These are phyloP conservation scores for Fermentozyma sake DNA, from an alignment of 1,139 yeast species.

Conservation along the genomic window DNA sequence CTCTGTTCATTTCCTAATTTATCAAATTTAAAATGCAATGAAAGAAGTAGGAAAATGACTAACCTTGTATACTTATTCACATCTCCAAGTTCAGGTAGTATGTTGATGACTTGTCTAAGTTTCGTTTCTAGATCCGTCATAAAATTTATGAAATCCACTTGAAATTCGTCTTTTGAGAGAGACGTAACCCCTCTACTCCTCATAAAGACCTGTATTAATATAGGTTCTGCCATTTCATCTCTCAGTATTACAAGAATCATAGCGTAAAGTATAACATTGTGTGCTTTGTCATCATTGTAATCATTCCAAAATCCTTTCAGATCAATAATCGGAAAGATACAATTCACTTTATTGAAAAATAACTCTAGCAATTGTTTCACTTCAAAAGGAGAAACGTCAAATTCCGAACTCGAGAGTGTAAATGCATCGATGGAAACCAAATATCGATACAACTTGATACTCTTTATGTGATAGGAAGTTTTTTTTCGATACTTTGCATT, in stretches of 20 bases:
- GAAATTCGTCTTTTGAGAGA: slow-evolving; percentile 7
- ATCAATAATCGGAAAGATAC: slow-evolving; percentile 30
- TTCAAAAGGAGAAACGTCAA: slow-evolving; percentile 18
- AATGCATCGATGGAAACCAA: slow-evolving; percentile 29
- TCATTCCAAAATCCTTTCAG: slow-evolving; percentile 27
- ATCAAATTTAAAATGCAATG: slow-evolving; percentile 26
- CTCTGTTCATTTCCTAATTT: slow-evolving; percentile 33
- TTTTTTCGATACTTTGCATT: no score
- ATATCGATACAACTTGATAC: slow-evolving; percentile 15
- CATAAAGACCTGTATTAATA: slow-evolving; percentile 18
- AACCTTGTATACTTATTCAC: slow-evolving; percentile 29
- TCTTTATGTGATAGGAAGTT: no score
- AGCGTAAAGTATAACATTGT: slow-evolving; percentile 22
- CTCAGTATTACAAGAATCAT: slow-evolving; percentile 26
- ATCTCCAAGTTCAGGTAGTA: slow-evolving; percentile 36
- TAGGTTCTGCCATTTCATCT: slow-evolving; percentile 26
- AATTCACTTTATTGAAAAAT: slow-evolving; percentile 30
- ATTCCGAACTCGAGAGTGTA: slow-evolving; percentile 24
- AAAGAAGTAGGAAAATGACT: slow-evolving; percentile 25
- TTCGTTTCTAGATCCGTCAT: slow-evolving; percentile 30
- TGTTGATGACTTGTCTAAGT: slow-evolving; percentile 28
- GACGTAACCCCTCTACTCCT: slow-evolving; percentile 6
- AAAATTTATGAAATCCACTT: slow-evolving; percentile 14
- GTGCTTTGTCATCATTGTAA: slow-evolving; percentile 18
- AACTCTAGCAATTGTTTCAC: slow-evolving; percentile 22